Base-by-base conservation (phyloP, 2,329 filamentous ascomycete species). In the Sporothrix dimorphospora region DNA sequence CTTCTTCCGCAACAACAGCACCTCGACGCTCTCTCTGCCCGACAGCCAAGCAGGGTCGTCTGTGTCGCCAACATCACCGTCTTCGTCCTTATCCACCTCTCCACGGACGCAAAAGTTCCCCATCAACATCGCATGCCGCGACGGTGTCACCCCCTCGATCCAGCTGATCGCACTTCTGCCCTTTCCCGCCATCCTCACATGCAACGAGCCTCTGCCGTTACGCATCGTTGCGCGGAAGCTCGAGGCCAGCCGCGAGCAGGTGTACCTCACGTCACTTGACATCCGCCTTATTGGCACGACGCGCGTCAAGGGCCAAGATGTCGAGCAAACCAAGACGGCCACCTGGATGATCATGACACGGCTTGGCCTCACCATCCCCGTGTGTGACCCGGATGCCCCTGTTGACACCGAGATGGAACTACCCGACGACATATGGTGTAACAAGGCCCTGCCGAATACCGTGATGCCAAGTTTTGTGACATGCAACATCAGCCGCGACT, bases 391-490 rank as follows among this genome's bases (percentile, higher is more conserved):
- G 84, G 77, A 82, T 9, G 86, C 86, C 70, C 80, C 90, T 3
- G 83, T 89, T 7, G 89, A 89, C 61, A 88, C 88, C 12, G 92
- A 97, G 77, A 84, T 90, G 72, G 85, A 87, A n/a, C 79, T 97
- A 30, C 91, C 94, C 71, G 83, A 89, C 65, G 85, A 85, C 1
- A 79, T 95, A 53, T 99, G 96, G 96, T 88, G 88, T 74, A 84
- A 85, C 53, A 85, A 88, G 67, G 84, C 89, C 0, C 84, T 98
- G 6, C 96, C 95, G 2, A 96, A 93, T 79, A 95, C 93, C 0
- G 89, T 99, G 12, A 91, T 94, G 11, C 96, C 96, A 0, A 91
- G 90, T 0, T 99, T 99, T 79, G 85, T 89, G 66, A 93, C 94
- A 0, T 99, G 96, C 82, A 98, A 98, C 80, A 87, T 98, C 66